A percentile compares a stretch with the other conserved stretches of the same genome.
Conservation (phyloP, 2,329 filamentous ascomycete species). For the Myriosclerotinia duriaeana region DNA sequence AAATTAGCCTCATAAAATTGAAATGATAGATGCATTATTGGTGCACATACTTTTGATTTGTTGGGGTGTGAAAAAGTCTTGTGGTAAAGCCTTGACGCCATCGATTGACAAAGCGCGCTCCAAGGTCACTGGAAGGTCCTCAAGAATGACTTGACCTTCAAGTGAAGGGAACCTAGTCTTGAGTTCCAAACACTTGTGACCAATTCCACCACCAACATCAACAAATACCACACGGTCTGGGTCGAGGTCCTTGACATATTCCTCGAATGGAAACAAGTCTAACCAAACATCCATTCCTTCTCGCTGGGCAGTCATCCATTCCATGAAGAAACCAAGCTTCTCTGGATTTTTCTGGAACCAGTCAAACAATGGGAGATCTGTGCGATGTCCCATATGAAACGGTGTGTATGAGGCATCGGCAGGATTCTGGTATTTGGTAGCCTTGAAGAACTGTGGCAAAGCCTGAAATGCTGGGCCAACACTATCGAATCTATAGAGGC, state of each 20-base stretch:
- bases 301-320: constrained; percentile 10
- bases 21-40: neutral
- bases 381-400: constrained; percentile 4
- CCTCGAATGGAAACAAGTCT: constrained; percentile 8
- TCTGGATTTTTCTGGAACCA: constrained; percentile 7
- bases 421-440: neutral
- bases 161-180: constrained; percentile 40
- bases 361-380: constrained; percentile 4
- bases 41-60: constrained; percentile 32
- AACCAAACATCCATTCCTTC: constrained; percentile 10
- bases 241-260: neutral
- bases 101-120: constrained; percentile 30
- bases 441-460: constrained; percentile 3
- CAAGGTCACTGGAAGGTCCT: constrained; percentile 44
- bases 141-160: constrained; percentile 42
- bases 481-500: neutral
- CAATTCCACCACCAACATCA: constrained; percentile 45
- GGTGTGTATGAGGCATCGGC: neutral
- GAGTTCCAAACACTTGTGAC: constrained; percentile 43
- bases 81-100: constrained; percentile 38
- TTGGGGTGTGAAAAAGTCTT: constrained; percentile 39
- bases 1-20: neutral
- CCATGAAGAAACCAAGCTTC: neutral
- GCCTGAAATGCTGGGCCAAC: neutral
- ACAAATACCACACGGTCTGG: constrained; percentile 40